Percentiles rank a stretch among this genome's conserved stretches.
These are phyloP conservation scores for Fragaria ananassa DNA, from an alignment of 306 rosid genomes.

Conservation along the genomic window DNA sequence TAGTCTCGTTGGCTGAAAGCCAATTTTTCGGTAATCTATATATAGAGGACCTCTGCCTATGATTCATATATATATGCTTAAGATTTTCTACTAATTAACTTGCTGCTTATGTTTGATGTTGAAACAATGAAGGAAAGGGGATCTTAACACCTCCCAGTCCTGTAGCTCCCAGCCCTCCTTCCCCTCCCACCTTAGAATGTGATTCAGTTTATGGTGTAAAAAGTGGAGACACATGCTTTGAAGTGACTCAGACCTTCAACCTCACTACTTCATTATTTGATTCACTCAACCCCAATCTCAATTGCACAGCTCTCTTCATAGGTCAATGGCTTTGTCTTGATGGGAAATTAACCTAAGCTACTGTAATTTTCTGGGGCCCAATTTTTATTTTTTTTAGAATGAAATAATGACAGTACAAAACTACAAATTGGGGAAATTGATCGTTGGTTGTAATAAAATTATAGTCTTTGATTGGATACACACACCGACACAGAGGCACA, in stretches of 20 bases:
- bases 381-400: not conserved
- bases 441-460: too few species aligned
- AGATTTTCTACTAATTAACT: not conserved
- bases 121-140: constrained; percentile 7
- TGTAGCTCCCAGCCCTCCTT: not conserved
- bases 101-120: not conserved
- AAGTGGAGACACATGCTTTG: constrained; percentile 40
- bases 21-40: not conserved
- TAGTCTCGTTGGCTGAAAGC: constrained; percentile 1
- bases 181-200: constrained; percentile 15
- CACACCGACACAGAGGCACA: too few species aligned
- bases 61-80: not conserved
- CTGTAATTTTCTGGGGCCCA: not conserved
- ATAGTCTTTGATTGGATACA: too few species aligned
- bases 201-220: constrained; percentile 17
- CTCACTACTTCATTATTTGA: constrained; percentile 2
- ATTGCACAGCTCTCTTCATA: constrained; percentile 38
- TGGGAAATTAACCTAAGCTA: constrained; percentile 8
- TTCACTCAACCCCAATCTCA: constrained; percentile 39
- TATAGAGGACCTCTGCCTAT: not conserved
- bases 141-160: not conserved
- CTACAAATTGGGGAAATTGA: too few species aligned
- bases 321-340: constrained; percentile 44
- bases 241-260: constrained; percentile 14
- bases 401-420: not conserved